Evolutionary conservation across 1,284 basidiomycete species (phyloP).

Genomic region (Fomitopsis betulina): DNA sequence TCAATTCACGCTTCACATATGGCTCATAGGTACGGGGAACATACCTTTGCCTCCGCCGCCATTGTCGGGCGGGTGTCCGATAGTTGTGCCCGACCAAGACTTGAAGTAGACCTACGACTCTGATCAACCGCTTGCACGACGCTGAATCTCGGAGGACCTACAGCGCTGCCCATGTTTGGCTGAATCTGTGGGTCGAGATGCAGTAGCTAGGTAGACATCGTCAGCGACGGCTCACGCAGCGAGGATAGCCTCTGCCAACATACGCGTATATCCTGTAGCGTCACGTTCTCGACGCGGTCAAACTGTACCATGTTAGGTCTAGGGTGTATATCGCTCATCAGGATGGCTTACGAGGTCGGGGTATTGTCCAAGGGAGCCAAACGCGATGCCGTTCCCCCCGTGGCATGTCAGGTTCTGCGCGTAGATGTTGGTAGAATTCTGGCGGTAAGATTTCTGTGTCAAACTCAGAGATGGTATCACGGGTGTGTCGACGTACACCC

Average conservation of each 20-base stretch:
- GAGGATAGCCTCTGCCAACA: not conserved
- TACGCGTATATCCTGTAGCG: slow-evolving; percentile 46
- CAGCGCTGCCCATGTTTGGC: slow-evolving; percentile 42
- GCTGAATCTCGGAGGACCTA: slow-evolving; percentile 14
- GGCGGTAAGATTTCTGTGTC: not conserved
- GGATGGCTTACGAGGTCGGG: slow-evolving; percentile 37
- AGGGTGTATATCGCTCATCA: no score
- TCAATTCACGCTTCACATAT: not conserved
- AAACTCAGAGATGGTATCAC: not conserved
- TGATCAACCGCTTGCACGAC: not conserved
- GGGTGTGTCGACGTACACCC: slow-evolving; percentile 35
- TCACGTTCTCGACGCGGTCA: slow-evolving; percentile 53
- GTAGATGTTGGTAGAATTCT: slow-evolving; percentile 56
- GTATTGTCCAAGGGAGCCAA: slow-evolving; percentile 63
- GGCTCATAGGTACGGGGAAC: not conserved
- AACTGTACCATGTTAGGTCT: slow-evolving; percentile 26
- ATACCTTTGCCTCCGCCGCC: slow-evolving; percentile 54
- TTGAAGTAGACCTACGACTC: slow-evolving; percentile 54
- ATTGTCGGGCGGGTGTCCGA: slow-evolving; percentile 55
- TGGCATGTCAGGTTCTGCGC: slow-evolving; percentile 48
- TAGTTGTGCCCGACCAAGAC: slow-evolving; percentile 51
- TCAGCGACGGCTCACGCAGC: not conserved
- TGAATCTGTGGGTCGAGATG: slow-evolving; percentile 44
- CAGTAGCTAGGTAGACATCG: slow-evolving; percentile 31
- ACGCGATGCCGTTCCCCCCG: slow-evolving; percentile 60